These are phyloP conservation scores for Hortaea werneckii DNA, from an alignment of 2,329 filamentous ascomycete genomes.

Conservation along the genomic window DNA sequence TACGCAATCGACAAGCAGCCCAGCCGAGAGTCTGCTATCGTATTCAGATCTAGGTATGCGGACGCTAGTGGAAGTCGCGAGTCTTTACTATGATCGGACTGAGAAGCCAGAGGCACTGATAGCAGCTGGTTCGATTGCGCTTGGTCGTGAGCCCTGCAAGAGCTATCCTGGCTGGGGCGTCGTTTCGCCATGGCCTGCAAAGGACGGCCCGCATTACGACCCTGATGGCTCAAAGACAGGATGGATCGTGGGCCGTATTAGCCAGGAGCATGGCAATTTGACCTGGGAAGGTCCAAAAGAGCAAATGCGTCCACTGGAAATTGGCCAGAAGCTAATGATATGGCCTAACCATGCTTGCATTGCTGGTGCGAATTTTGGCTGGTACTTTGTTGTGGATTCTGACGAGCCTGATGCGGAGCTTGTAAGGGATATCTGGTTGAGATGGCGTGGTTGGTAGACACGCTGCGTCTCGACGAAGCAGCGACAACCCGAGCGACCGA, in stretches of 20 bases:
- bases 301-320: conserved; percentile 37
- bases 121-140: conserved; percentile 56
- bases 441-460: conserved; percentile 58
- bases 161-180: conserved; percentile 64
- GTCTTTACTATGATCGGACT: conserved; percentile 51
- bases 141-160: conserved; percentile 64
- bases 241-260: conserved; percentile 62
- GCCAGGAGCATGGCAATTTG: conserved; percentile 70
- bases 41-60: conserved; percentile 54
- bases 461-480: background rate
- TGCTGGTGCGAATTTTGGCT: conserved; percentile 58
- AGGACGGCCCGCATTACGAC: conserved; percentile 23
- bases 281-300: conserved; percentile 43
- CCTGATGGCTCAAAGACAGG: conserved; percentile 33
- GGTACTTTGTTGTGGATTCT: conserved; percentile 65
- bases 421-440: conserved; percentile 61
- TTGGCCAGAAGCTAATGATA: conserved; percentile 59
- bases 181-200: conserved; percentile 47
- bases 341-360: conserved; percentile 81
- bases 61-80: conserved; percentile 62
- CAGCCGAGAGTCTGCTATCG: conserved; percentile 25
- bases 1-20: conserved; percentile 18
- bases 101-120: conserved; percentile 56
- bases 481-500: background rate
- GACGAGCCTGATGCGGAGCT: conserved; percentile 48